These are phyloP conservation scores for Aegle marmelos DNA, from an alignment of 345 rosid species.

Conservation along the genomic window DNA sequence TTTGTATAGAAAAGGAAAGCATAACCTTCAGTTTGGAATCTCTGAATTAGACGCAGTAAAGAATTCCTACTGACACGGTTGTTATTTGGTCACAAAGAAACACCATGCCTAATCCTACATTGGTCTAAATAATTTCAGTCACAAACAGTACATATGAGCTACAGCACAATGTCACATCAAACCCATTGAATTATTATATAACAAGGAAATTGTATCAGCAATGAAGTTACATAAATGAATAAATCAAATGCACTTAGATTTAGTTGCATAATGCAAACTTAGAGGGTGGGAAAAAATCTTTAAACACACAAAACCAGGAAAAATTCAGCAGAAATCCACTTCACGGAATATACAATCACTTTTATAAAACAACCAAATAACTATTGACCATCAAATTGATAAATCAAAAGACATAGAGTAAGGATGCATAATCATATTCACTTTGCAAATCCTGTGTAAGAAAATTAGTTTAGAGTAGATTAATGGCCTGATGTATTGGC, in stretches of 20 bases:
- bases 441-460: background rate
- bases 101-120: background rate
- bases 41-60: background rate
- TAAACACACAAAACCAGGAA: background rate
- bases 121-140: background rate
- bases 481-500: background rate
- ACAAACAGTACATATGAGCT: background rate
- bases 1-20: constrained; percentile 5
- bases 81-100: background rate
- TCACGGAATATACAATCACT: background rate
- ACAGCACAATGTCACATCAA: background rate
- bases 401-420: background rate
- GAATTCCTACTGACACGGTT: background rate
- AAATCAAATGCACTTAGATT: background rate
- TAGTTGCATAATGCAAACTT: background rate
- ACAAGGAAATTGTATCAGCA: background rate
- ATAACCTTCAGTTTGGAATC: background rate
- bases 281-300: background rate
- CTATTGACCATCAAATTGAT: background rate
- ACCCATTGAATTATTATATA: background rate
- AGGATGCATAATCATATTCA: background rate
- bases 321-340: background rate
- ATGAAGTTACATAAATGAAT: background rate
- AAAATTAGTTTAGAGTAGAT: background rate
- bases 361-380: background rate